Conservation (phyloP, 2,329 filamentous ascomycete species). For the Chalaropsis thielavioides region DNA sequence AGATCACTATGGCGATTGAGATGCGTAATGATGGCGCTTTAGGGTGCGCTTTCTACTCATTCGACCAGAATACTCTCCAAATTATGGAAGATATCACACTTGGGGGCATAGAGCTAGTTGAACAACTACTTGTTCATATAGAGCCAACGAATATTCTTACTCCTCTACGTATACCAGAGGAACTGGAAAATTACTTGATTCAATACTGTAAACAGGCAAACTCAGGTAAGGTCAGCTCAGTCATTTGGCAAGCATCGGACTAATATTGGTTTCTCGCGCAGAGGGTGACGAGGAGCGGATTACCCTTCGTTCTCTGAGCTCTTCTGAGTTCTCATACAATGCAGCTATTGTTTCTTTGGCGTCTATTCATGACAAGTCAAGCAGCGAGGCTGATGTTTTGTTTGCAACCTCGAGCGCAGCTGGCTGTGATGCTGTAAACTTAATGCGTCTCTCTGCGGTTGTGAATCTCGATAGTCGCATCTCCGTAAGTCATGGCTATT, state of each 20-base stretch:
- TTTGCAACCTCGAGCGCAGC: conserved; percentile 15
- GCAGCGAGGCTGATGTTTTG: conserved; percentile 39
- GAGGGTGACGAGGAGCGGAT: not conserved
- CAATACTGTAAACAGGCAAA: conserved; percentile 14
- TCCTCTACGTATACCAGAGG: conserved; percentile 32
- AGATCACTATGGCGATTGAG: conserved; percentile 49
- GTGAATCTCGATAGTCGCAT: conserved; percentile 60
- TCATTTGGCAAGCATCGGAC: not conserved
- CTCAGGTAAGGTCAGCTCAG: not conserved
- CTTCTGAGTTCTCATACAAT: conserved; percentile 57
- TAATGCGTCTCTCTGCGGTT: conserved; percentile 53
- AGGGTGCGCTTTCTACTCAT: conserved; percentile 73
- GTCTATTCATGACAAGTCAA: conserved; percentile 39
- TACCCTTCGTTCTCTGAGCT: conserved; percentile 51
- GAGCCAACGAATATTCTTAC: conserved; percentile 43
- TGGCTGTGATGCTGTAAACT: conserved; percentile 40
- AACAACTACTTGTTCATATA: conserved; percentile 41
- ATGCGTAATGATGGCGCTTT: conserved; percentile 54
- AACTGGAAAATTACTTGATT: conserved; percentile 21
- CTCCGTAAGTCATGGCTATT: conserved; percentile 38
- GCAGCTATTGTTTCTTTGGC: conserved; percentile 31
- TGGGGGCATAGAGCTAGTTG: conserved; percentile 54
- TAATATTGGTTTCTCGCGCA: not conserved
- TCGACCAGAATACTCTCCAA: conserved; percentile 52
- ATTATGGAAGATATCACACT: conserved; percentile 63